Evolutionary conservation across 345 rosid genomes (phyloP), one percentile per base, ranked within the genome.

Genomic region (Populus deltoides): DNA sequence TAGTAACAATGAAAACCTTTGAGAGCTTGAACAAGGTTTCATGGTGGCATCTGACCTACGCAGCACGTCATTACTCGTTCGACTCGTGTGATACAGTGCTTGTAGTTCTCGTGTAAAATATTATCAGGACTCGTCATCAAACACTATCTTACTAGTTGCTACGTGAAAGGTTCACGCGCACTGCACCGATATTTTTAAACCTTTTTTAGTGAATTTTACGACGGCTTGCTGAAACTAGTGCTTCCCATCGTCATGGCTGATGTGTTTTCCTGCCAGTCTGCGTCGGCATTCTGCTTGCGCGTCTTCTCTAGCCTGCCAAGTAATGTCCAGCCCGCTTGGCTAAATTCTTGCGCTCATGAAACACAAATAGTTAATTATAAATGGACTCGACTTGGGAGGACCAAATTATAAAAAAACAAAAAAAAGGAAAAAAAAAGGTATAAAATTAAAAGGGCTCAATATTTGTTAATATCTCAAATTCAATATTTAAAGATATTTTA

Each of bases 161-260:
- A 1, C 49, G 22, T 69, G 51, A 69, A 69, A 39, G 72, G 27
- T 33, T 33, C 36, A 33, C 36, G 36, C 36, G 36, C 3, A 38
- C 53, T 67, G 45, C 70, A 35, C n/a, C 20, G 4, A 36, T 35
- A 7, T n/a, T 39, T 69, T 38, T n/a, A 36, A 57, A 57, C 24
- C 29, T 11, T 38, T 68, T 36, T 13, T 7, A 24, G 72, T 68
- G 47, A 36, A 38, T 41, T 69, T 41, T 69, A 33, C 27, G 5
- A 8, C 3, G 29, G 47, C 17, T 41, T 33, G 75, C 49, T 22
- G 18, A 6, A 29, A 63, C 33, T n/a, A 65, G 43, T 47, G 91
- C 84, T 66, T 85, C 75, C 83, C 87, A 83, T 62, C 33, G 88
- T 86, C 91, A 88, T 72, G 61, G 86, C 81, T 77, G 87, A 83